Evolutionary conservation across 2,329 filamentous ascomycete genomes (phyloP), one percentile per base, ranked within the genome.

Genomic region (Aspergillaceae sp.): DNA sequence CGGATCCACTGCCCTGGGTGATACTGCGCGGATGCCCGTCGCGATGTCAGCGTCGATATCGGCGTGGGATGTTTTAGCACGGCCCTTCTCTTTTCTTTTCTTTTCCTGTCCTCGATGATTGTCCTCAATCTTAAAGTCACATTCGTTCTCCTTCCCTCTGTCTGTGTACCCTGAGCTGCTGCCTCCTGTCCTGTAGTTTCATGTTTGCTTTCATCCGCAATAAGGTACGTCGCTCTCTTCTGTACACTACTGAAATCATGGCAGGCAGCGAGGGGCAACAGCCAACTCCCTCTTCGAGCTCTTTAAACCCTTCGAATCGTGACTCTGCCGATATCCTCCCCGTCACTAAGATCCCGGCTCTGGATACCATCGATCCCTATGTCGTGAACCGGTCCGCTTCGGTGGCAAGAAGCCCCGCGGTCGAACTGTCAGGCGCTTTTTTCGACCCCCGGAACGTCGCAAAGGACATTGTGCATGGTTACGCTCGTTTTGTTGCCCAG

Each of bases 341-440:
- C 1, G 44, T 56, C 10, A 60, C 58, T 27, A 61, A 56, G 42
- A 45, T 61, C 32, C 58, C 58, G 32, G 51, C 56, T 7, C 45
- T 61, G 42, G 54, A 61, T 40, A 58, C 56, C 3, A 44, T 55
- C 44, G 57, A 61, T 44, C 53, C 46, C 26, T 59, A 60, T 49
- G 52, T 44, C 9, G 47, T 52, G 9, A 37, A 29, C 40, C 7
- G 46, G 35, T 19, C 19, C 2, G 34, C 38, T 41, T 7, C 36
- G 5, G 40, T 49, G 30, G 49, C 41, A n/a, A 43, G 38, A 19
- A 51, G 49, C 38, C 42, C 50, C 10, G 41, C 34, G n/a, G 28
- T 52, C 11, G 45, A 48, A 10, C 40, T 54, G 44, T 45, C 40
- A 10, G 19, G 38, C 19, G 19, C 19, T 2, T 19, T 19, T 19